Evolutionary conservation across 2,329 filamentous ascomycete species (phyloP).

Genomic region (Penicillium sp.): DNA sequence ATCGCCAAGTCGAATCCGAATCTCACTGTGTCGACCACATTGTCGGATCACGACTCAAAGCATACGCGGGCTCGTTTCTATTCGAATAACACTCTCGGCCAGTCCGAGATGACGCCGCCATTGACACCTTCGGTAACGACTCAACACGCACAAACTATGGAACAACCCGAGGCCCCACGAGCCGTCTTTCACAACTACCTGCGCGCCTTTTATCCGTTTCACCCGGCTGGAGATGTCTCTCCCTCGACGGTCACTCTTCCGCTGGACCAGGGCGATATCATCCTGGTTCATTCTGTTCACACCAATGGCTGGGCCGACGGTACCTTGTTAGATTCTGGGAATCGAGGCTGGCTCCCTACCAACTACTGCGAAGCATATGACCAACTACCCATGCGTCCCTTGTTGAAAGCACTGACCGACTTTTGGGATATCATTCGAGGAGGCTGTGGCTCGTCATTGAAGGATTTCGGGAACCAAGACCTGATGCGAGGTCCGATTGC

Average conservation of each 20-base stretch:
- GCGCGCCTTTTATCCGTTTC: conserved; percentile 90
- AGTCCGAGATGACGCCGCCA: conserved; percentile 71
- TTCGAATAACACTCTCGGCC: conserved; percentile 25
- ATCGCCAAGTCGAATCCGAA: conserved; percentile 39
- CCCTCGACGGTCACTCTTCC: conserved; percentile 86
- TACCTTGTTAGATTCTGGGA: conserved; percentile 80
- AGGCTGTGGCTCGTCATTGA: conserved; percentile 71
- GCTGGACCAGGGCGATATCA: conserved; percentile 85
- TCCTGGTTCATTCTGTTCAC: conserved; percentile 93
- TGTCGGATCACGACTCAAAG: conserved; percentile 13
- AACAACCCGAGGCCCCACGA: conserved; percentile 44
- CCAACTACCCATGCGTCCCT: conserved; percentile 78
- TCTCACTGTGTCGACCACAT: conserved; percentile 19
- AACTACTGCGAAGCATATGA: conserved; percentile 98
- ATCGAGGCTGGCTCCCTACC: conserved; percentile 91
- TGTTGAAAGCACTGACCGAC: conserved; percentile 83
- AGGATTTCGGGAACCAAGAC: conserved; percentile 86
- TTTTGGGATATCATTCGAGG: conserved; percentile 90
- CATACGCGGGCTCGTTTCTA: conserved; percentile 26
- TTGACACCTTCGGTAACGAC: conserved; percentile 67
- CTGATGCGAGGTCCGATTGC: conserved; percentile 94
- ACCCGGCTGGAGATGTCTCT: conserved; percentile 73
- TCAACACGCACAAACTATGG: conserved; percentile 63
- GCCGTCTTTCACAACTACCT: conserved; percentile 91
- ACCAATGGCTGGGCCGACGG: conserved; percentile 99